Evolutionary conservation across 2,329 filamentous ascomycete species (phyloP), one percentile per base, ranked within the genome.

Genomic region (Graphiopsis chlorocephala): DNA sequence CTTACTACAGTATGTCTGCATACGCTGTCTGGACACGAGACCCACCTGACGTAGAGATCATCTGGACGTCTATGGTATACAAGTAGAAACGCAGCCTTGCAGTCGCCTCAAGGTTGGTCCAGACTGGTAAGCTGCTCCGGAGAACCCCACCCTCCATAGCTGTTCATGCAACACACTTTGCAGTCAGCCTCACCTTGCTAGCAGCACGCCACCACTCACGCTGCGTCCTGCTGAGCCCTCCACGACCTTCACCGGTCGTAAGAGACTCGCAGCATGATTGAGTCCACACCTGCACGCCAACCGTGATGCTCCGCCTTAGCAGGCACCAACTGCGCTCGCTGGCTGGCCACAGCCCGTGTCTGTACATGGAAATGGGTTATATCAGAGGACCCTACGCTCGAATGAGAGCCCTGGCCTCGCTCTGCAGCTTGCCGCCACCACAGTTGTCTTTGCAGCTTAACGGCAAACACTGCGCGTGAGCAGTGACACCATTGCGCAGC

Each of bases 181-280:
- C 35, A 42, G 48, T 62, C 59, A 62, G 59, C 59, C 59, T 62
- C 59, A 53, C 59, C 48, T n/a, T 53, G 48, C 48, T 42, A 42
- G 59, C 29, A 50, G 26, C 48, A 53, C 59, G 59, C 59, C 59
- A 62, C 59, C 48, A 62, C 59, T 50, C 42, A 55, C 47, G 53
- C 23, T 50, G 38, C 59, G 45, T 28, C 29, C 56, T 45, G 20
- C 28, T 28, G 42, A 50, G 45, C 58, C 45, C 23, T 52, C 45
- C 12, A n/a, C 38, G 23, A 12, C 26, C 59, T 53, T 62, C 59
- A 62, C 59, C 59, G 59, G 59, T 53, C 25, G 25, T 38, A 14
- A 26, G 28, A 33, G 26, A 35, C 52, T 56, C 42, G 33, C 45
- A 47, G 33, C n/a, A 45, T 38, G 23, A 48, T 48, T 48, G 57